These are phyloP conservation scores for Breviolum minutum DNA, from an alignment of 73 alveolate genomes.

Conservation along the genomic window DNA sequence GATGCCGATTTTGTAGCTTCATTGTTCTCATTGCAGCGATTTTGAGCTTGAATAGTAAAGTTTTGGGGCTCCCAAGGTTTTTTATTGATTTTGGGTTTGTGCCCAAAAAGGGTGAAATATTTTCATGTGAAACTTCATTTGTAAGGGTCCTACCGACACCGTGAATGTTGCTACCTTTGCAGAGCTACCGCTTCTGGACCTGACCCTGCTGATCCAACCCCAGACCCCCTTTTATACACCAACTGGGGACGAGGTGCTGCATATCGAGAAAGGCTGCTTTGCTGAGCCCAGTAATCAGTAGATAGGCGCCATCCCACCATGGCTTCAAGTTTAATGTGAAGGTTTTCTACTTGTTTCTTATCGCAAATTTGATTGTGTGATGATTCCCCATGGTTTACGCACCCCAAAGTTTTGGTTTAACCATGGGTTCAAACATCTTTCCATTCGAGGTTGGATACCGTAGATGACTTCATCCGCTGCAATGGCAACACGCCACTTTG, in stretches of 20 bases:
- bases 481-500: not conserved
- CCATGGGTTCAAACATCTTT: not conserved
- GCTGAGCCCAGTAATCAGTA: not conserved
- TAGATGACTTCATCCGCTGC: not conserved
- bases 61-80: not conserved
- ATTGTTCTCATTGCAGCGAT: not conserved
- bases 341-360: not conserved
- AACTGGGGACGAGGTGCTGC: conserved; percentile 19
- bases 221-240: not conserved
- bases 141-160: not conserved
- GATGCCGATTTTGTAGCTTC: conserved; percentile 9
- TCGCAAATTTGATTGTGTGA: not conserved
- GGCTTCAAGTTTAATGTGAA: not conserved
- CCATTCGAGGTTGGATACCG: not conserved
- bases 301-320: not conserved
- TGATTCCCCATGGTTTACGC: not conserved
- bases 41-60: not conserved
- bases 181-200: not conserved
- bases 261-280: not conserved
- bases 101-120: not conserved
- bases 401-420: not conserved
- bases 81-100: not conserved
- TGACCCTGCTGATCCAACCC: not conserved
- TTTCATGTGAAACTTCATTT: not conserved
- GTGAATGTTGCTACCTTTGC: not conserved